Conservation (phyloP, 2,329 filamentous ascomycete species). For the Pseudomassariella vexata region DNA sequence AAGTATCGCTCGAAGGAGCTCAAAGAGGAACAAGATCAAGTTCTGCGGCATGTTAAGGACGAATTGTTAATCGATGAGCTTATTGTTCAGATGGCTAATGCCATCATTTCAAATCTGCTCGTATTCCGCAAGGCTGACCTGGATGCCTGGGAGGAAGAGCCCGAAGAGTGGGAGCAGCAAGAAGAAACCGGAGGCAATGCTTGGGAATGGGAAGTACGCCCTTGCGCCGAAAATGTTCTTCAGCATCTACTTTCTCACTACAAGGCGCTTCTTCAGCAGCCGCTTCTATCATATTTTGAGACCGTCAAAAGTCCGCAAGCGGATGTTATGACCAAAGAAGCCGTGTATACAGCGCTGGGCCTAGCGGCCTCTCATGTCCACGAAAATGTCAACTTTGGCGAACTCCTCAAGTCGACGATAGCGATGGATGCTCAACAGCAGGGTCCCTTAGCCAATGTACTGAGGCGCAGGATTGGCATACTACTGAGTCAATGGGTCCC, state of each 20-base stretch:
- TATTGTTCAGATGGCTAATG: slow-evolving; percentile 74
- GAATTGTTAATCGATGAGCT: slow-evolving; percentile 72
- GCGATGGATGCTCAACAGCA: slow-evolving; percentile 68
- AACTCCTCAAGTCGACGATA: slow-evolving; percentile 69
- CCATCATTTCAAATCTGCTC: slow-evolving; percentile 82
- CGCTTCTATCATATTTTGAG: slow-evolving; percentile 77
- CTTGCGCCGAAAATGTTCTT: slow-evolving; percentile 91
- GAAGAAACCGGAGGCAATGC: slow-evolving; percentile 80
- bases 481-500: slow-evolving; percentile 85
- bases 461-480: slow-evolving; percentile 83
- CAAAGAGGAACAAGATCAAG: slow-evolving; percentile 69
- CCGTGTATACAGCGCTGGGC: slow-evolving; percentile 89
- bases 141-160: slow-evolving; percentile 87
- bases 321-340: slow-evolving; percentile 83
- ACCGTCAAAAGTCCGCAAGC: slow-evolving; percentile 60
- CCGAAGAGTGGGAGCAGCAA: slow-evolving; percentile 89
- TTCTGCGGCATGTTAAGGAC: slow-evolving; percentile 63
- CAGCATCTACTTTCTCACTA: slow-evolving; percentile 86
- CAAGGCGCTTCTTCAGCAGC: slow-evolving; percentile 73
- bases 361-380: slow-evolving; percentile 74
- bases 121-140: slow-evolving; percentile 81
- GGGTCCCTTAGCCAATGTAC: slow-evolving; percentile 64
- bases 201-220: slow-evolving; percentile 88
- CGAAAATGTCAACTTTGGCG: slow-evolving; percentile 74
- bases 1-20: slow-evolving; percentile 71